Conservation (phyloP, 192 early-diverging fungal species). For the Coemansia sp. region DNA sequence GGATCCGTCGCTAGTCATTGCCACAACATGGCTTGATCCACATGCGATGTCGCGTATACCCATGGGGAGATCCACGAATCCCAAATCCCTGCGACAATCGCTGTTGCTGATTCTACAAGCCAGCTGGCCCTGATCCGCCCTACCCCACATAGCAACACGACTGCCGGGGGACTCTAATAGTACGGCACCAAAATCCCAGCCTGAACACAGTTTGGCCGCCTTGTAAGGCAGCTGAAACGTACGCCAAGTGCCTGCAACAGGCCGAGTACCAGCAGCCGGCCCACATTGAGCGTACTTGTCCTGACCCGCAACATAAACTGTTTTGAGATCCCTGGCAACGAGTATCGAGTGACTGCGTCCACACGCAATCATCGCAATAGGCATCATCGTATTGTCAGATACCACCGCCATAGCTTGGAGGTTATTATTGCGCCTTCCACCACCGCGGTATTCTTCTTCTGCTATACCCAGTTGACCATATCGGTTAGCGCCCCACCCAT, state of each 20-base stretch:
- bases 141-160: slow-evolving; percentile 68
- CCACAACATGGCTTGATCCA: slow-evolving; percentile 80
- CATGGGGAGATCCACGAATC: slow-evolving; percentile 9
- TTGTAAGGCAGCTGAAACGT: slow-evolving; percentile 9
- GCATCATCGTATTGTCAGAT: no score
- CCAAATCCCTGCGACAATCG: slow-evolving; percentile 10
- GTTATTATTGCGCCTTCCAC: no score
- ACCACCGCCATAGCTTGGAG: no score
- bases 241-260: slow-evolving; percentile 6
- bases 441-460: no score
- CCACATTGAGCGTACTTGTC: slow-evolving; percentile 71
- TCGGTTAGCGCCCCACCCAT: slow-evolving; percentile 69
- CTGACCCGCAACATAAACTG: slow-evolving; percentile 61
- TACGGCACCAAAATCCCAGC: slow-evolving; percentile 57
- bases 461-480: slow-evolving; percentile 63
- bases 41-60: slow-evolving; percentile 49
- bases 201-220: slow-evolving; percentile 34
- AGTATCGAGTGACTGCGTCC: slow-evolving; percentile 67
- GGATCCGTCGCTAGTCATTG: slow-evolving; percentile 43
- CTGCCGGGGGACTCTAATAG: slow-evolving; percentile 62
- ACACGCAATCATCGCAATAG: slow-evolving; percentile 61
- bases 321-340: slow-evolving; percentile 43
- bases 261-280: slow-evolving; percentile 7
- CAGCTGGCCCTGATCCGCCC: slow-evolving; percentile 77
- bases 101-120: slow-evolving; percentile 5